phyloP scores from a whole-genome alignment of 768 basidiomycete genomes.

The Ramaria sp. region DNA sequence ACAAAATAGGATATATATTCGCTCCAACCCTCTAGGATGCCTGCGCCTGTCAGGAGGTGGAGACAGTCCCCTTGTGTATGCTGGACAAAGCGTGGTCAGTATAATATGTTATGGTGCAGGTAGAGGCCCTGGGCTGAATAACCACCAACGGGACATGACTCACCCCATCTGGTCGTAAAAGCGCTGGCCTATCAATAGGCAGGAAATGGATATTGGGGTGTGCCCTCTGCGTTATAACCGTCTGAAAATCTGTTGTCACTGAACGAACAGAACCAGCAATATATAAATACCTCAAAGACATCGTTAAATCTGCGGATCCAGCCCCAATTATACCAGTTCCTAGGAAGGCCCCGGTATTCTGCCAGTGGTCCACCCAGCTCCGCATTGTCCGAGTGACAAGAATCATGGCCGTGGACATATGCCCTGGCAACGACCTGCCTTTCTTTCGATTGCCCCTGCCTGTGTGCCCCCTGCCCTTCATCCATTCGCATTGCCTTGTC shows the following conservation, averaged over 20 bases:
- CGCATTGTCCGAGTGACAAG: constrained; percentile 39
- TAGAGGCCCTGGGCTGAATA: too few relatives aligned
- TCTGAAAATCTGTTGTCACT: constrained; percentile 19
- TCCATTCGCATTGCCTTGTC: constrained; percentile 21
- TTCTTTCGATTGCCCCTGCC: constrained; percentile 13
- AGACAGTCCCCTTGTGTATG: constrained; percentile 36
- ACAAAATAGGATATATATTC: constrained; percentile 42
- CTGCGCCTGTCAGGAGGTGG: constrained; percentile 35
- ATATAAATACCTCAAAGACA: constrained; percentile 39
- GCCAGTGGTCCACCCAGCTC: constrained; percentile 29
- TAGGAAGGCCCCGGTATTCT: constrained; percentile 30
- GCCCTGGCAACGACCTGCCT: constrained; percentile 46
- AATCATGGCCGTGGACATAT: constrained; percentile 56
- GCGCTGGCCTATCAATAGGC: constrained; percentile 49
- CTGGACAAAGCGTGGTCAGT: constrained; percentile 14
- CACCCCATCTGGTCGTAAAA: constrained; percentile 56
- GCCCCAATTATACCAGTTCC: constrained; percentile 57
- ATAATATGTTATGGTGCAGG: background rate
- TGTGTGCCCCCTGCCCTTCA: constrained; percentile 3
- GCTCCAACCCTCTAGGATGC: constrained; percentile 42
- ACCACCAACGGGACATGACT: constrained; percentile 16
- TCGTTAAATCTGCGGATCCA: constrained; percentile 47
- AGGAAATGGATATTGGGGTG: constrained; percentile 51
- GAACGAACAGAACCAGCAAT: constrained; percentile 7
- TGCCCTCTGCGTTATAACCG: constrained; percentile 27